Conservation (phyloP, 495 filamentous ascomycete genomes). For the Podospora pseudoanserina region DNA sequence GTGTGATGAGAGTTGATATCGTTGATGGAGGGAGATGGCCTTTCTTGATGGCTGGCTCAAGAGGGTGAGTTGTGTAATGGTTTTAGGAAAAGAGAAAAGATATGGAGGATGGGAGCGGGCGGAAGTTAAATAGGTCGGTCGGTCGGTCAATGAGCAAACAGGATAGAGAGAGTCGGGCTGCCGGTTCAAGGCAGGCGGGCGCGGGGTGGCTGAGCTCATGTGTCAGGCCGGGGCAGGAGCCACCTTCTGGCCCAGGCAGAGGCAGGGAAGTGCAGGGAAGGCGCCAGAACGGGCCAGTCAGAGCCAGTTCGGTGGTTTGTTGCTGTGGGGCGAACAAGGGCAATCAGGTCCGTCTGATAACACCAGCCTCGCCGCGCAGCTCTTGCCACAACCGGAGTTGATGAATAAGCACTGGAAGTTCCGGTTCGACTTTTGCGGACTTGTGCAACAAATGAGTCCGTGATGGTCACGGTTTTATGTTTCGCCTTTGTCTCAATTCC, state of each 20-base stretch:
- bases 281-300: constrained; percentile 30
- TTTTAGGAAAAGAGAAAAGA: constrained; percentile 13
- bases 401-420: constrained; percentile 14
- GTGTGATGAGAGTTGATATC: constrained; percentile 11
- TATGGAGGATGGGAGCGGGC: constrained; percentile 14
- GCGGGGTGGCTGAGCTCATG: constrained; percentile 34
- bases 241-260: constrained; percentile 24
- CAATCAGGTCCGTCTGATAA: not conserved
- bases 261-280: constrained; percentile 32
- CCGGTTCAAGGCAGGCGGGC: constrained; percentile 14
- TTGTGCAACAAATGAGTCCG: not conserved
- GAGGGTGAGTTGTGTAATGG: constrained; percentile 15
- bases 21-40: constrained; percentile 22
- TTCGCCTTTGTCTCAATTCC: not conserved
- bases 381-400: constrained; percentile 14
- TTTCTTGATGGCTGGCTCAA: constrained; percentile 26
- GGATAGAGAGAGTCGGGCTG: constrained; percentile 34
- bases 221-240: constrained; percentile 38
- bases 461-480: not conserved
- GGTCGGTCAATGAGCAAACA: not conserved
- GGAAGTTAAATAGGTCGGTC: constrained; percentile 25
- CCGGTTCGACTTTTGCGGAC: not conserved
- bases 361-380: constrained; percentile 12
- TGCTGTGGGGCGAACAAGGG: constrained; percentile 30
- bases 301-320: constrained; percentile 28